phyloP scores from a whole-genome alignment of 2,329 filamentous ascomycete genomes.

The Reticulascus tulasneorum region DNA sequence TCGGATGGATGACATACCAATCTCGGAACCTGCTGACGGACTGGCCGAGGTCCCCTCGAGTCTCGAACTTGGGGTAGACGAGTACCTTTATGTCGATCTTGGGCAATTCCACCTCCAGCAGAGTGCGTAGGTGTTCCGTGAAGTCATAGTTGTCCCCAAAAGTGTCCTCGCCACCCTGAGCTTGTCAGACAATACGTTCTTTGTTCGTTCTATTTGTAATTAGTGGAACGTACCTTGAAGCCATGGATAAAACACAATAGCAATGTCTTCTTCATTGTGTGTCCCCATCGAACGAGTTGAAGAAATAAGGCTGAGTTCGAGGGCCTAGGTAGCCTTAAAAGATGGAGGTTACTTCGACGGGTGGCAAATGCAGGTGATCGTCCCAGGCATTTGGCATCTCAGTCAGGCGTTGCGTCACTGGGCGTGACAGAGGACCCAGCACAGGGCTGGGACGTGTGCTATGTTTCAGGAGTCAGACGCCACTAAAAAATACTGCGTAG shows the following conservation, averaged over 20 bases:
- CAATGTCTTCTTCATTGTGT: constrained; percentile 71
- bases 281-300: constrained; percentile 25
- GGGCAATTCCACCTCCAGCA: constrained; percentile 63
- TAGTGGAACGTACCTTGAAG: constrained; percentile 66
- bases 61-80: constrained; percentile 79
- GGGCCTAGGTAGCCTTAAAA: too few species aligned
- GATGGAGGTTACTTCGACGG: too few species aligned
- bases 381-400: too few species aligned
- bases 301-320: too few species aligned
- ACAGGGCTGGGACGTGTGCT: too few species aligned
- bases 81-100: constrained; percentile 63
- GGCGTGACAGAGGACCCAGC: too few species aligned
- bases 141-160: constrained; percentile 65
- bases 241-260: constrained; percentile 83
- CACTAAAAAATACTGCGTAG: too few species aligned
- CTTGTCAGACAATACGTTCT: constrained; percentile 6
- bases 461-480: too few species aligned
- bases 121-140: constrained; percentile 64
- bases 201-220: too few species aligned
- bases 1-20: constrained; percentile 47
- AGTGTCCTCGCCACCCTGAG: constrained; percentile 70
- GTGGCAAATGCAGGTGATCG: too few species aligned
- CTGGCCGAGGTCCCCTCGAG: constrained; percentile 68
- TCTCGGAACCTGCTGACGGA: constrained; percentile 71
- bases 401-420: too few species aligned